Base-by-base conservation (phyloP, 805 yeast genomes). In the Metschnikowia proteae region DNA sequence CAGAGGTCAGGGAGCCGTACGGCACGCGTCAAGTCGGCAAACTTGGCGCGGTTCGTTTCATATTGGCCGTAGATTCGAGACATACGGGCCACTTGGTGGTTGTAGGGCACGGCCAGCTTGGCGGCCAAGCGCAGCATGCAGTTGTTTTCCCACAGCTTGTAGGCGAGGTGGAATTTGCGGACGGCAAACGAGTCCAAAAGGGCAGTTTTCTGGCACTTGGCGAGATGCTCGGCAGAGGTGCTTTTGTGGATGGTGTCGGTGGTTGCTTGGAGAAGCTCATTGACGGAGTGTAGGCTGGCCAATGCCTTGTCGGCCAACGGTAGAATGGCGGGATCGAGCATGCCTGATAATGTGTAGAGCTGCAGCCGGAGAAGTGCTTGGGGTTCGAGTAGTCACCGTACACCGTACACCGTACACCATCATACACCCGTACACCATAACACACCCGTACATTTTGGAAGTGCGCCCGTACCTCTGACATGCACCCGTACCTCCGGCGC, bases 181-280 rank as follows among this genome's bases (percentile, higher is more conserved):
- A 68, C 62, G 25, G 59, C 46, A 49, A 67, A 68, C 25, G 76
- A 70, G 47, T 70, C 76, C 13, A 71, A 53, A 31, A 51, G 52
- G 29, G 44, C 50, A 6, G 38, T 34, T 11, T 46, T 35, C 37
- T 48, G 50, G 31, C 26, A 5, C 10, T 11, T 26, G 5, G 40
- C 17, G 26, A 51, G 38, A 17, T 43, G 34, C 1, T 43, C 48
- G 5, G 36, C 30, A 8, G 33, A 9, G 2, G 30, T 39, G 17
- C n/a, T 7, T n/a, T 36, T 30, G 23, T 11, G 25, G n/a, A 25
- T 31, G 29, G 41, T 23, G 4, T 17, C 27, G 36, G 30, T 48
- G 29, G 55, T 46, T 3, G 36, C 38, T 4, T 37, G 26, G 5
- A 51, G 48, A n/a, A 51, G 50, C 30, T 39, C 29, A 5, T 34